Base-by-base conservation (phyloP, 306 rosid species). In the Gynostemma pentaphyllum region DNA sequence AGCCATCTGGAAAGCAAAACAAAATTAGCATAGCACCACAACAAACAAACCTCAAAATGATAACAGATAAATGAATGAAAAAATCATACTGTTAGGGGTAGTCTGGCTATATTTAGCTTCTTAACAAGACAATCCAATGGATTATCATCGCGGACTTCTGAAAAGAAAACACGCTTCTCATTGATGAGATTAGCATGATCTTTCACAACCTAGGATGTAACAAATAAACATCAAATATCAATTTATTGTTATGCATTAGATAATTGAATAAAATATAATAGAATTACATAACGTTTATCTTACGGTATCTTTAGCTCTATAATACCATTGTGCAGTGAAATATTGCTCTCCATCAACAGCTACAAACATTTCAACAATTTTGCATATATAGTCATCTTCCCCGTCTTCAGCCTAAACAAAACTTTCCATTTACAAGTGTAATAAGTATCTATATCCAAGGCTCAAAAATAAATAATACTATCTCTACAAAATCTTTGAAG, bases 291-390 rank as follows among this genome's bases (percentile, higher is more conserved):
- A 9, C 26, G 39, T 30, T 23, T 30, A 59, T 56, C 91, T 76
- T 80, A 90, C 97, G 0, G 97, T 91, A 59, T 91, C 97, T 36
- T 29, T 70, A 0, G 91, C 79, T 62, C 97, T 72, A 30, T 87
- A 91, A 28, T 79, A 91, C 97, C 97, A 91, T 18, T 85, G 96
- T 7, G 96, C 91, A 0, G 79, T 83, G 55, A 87, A 87, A 68
- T 75, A 70, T 7, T 70, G 47, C 1, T 21, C 0, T 5, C 95
- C 89, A 45, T 87, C 87, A 27, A 76, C 47, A 3, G 75, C 74
- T 65, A 83, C 87, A 60, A 91, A 91, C 81, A 91, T 70, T 71
- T 90, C 97, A 4, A 83, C 59, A 22, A 91, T 85, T 53, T 77
- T 81, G 28, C 96, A 78, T 40, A 91, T 81, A 34, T 73, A 91